These are phyloP conservation scores for Mycocentrospora acerina DNA, from an alignment of 2,329 filamentous ascomycete species.

Conservation along the genomic window DNA sequence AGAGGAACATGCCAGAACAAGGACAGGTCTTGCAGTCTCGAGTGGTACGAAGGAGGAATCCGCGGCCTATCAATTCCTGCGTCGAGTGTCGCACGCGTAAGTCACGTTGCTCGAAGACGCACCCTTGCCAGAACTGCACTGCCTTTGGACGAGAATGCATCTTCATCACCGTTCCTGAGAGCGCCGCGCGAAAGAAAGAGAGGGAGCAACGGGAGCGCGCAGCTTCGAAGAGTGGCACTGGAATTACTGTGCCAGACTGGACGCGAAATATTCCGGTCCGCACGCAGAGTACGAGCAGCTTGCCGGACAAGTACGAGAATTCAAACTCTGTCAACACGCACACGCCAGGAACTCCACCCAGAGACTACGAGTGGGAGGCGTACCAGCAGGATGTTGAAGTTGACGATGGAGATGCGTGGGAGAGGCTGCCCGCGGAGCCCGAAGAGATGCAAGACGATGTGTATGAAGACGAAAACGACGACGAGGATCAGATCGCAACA, in stretches of 20 bases:
- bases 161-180: slow-evolving; percentile 43
- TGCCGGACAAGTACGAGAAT: slow-evolving; percentile 28
- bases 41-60: slow-evolving; percentile 42
- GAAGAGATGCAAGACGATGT: slow-evolving; percentile 42
- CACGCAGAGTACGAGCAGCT: slow-evolving; percentile 25
- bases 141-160: slow-evolving; percentile 42
- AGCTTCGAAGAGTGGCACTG: slow-evolving; percentile 28
- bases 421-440: slow-evolving; percentile 38
- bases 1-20: slow-evolving; percentile 41
- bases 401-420: slow-evolving; percentile 41
- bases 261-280: slow-evolving; percentile 40
- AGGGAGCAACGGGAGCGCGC: slow-evolving; percentile 32
- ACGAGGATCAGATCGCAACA: slow-evolving; percentile 41
- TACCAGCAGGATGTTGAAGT: slow-evolving; percentile 43
- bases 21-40: slow-evolving; percentile 39
- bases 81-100: slow-evolving; percentile 43
- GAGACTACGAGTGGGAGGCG: slow-evolving; percentile 44
- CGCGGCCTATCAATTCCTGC: slow-evolving; percentile 43
- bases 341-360: slow-evolving; percentile 39
- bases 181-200: slow-evolving; percentile 40
- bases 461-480: slow-evolving; percentile 42
- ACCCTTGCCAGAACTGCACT: slow-evolving; percentile 43
- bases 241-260: slow-evolving; percentile 34
- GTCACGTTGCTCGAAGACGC: slow-evolving; percentile 42
- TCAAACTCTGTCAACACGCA: slow-evolving; percentile 35